Evolutionary conservation across 2,329 filamentous ascomycete species (phyloP), one percentile per base, ranked within the genome.

Genomic region (Cadophora luteo-olivacea): DNA sequence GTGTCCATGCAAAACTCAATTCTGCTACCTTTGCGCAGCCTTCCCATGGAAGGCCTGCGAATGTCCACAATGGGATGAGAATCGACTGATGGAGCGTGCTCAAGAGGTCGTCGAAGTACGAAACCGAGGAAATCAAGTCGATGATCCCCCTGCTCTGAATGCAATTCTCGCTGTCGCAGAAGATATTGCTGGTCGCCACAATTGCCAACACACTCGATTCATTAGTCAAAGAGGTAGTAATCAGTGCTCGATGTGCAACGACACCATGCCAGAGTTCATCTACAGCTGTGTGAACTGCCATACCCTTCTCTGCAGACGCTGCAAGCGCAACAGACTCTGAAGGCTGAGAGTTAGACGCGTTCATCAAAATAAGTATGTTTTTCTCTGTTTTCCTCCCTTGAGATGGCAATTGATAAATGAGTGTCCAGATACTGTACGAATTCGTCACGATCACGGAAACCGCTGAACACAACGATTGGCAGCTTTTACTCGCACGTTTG

Each of bases 271-370:
- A 0, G 0, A 70, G 0, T 87, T 77, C 68, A 84, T 86, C n/a
- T 82, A 78, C 32, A 80, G 84, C 64, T 86, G 85, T 68, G 58
- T 48, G 0, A 77, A 80, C 55, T 87, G 85, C 66, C 74, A 74
- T 3, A 73, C 84, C 1, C 74, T 79, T 71, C 81, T 80, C 16
- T 87, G 85, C 66, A 76, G 79, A 16, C 73, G 79, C 1, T 87
- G 85, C 67, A 75, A 33, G 29, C 9, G 29, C 4, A 65, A 68
- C 24, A n/a, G 48, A 36, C 54, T 57, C 16, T 57, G 19, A 57
- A 4, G 12, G 7, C 2, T 4, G 36, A 9, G 8, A 38, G 1
- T 14, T 14, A 38, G 36, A 38, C 36, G 4, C 12, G 1, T 38
- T 14, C 12, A 2, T 7, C 12, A 14, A 2, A 14, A 9, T 38